phyloP scores from a whole-genome alignment of 164 flowering plant species.

The Pachysandra terminalis region DNA sequence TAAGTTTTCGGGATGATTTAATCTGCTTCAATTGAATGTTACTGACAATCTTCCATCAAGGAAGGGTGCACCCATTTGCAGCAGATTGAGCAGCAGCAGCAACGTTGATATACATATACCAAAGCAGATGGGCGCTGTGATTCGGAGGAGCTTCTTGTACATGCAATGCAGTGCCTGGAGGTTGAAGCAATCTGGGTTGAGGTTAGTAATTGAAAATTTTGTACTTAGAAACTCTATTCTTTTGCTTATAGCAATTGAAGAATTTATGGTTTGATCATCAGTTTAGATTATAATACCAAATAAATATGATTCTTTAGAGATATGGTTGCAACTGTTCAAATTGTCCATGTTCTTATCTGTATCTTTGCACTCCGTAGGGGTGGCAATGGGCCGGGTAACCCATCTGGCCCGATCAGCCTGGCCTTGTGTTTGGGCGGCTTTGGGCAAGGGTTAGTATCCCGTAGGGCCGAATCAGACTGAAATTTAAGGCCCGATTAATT shows the following conservation, averaged over 20 bases:
- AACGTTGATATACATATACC: too few relatives aligned
- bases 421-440: too few relatives aligned
- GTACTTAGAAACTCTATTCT: neutral
- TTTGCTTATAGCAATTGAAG: neutral
- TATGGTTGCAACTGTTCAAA: neutral
- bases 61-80: neutral
- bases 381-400: too few relatives aligned
- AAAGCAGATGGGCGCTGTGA: too few relatives aligned
- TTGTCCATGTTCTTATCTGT: neutral
- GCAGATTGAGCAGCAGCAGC: too few relatives aligned
- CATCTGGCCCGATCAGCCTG: too few relatives aligned
- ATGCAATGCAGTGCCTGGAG: too few relatives aligned
- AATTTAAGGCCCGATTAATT: too few relatives aligned
- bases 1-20: conserved; percentile 42
- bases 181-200: too few relatives aligned
- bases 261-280: neutral
- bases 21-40: neutral
- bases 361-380: neutral
- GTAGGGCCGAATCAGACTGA: too few relatives aligned
- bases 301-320: neutral
- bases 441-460: too few relatives aligned
- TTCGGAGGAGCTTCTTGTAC: too few relatives aligned
- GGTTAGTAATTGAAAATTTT: neutral
- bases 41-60: neutral
- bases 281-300: neutral